Evolutionary conservation across 768 basidiomycete species (phyloP), one percentile per base, ranked within the genome.

Genomic region (Cystobasidium tubakii): DNA sequence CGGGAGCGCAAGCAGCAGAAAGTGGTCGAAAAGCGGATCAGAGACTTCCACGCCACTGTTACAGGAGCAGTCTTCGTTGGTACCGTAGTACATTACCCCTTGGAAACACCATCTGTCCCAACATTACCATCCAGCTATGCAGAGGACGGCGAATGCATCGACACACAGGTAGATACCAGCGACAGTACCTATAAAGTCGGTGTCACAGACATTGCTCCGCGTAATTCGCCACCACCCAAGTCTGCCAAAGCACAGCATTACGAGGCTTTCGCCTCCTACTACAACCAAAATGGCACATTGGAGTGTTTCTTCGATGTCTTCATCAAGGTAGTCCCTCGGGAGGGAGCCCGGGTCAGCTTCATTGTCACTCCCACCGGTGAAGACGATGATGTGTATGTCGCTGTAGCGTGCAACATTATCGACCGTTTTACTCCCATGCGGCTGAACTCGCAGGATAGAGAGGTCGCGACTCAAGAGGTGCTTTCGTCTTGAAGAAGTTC

Each of bases 221-320:
- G 55, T 36, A 23, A 60, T 55, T 15, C 33, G 29, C 69, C 69
- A 15, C 33, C 34, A 10, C 34, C 34, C 25, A 27, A 43, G 23
- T 42, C 63, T 6, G 13, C 31, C 19, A 55, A 60, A 34, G 42
- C 66, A 17, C 34, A 50, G 17, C 66, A 69, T 54, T 69, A 50
- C 46, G 42, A 25, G 15, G 44, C 23, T 39, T 69, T 69, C 27
- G 21, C 42, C 6, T 25, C 12, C 13, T 71, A 33, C 54, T 71
- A 71, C 33, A 71, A 71, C 27, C 46, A 60, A 21, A 23, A 21
- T 19, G 25, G 13, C 17, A 31, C 69, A 12, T 54, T 71, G 4
- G 31, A 71, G 36, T 57, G 50, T 34, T 71, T 60, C 54, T 71
- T 71, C 34, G 69, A 71, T 60, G 69, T 71, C 23, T 71, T 71